Conservation (phyloP, 441 rosid genomes). For the Raphanus hybrid region DNA sequence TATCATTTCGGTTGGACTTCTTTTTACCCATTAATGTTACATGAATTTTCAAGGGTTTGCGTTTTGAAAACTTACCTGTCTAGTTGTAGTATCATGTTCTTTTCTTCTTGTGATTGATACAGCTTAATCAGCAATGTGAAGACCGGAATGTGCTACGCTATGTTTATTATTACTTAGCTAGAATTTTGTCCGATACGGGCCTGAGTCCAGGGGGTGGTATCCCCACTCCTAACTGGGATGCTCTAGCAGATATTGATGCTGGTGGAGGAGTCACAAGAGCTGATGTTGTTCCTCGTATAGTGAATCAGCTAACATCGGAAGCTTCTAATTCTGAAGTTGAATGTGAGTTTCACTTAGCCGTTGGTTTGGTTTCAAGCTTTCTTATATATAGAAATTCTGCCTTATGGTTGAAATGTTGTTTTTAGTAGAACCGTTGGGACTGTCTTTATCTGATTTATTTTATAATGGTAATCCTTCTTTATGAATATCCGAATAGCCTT, state of each 20-base stretch:
- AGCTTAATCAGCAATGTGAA: constrained; percentile 98
- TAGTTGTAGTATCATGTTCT: constrained; percentile 10
- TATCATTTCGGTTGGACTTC: not conserved
- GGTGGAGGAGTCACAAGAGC: constrained; percentile 99
- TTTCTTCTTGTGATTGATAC: constrained; percentile 44
- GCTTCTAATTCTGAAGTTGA: constrained; percentile 78
- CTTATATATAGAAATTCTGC: not conserved
- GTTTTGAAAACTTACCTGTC: constrained; percentile 19
- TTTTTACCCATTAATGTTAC: constrained; percentile 3
- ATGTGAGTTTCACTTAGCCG: constrained; percentile 55
- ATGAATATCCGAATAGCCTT: constrained; percentile 13
- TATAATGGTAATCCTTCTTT: constrained; percentile 12
- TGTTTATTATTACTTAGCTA: constrained; percentile 97
- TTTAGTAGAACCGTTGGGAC: too few relatives aligned
- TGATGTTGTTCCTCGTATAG: constrained; percentile 93
- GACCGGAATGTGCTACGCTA: constrained; percentile 93
- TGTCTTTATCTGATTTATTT: not conserved
- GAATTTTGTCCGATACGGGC: constrained; percentile 93
- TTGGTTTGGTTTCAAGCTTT: constrained; percentile 34
- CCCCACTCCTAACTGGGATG: constrained; percentile 99
- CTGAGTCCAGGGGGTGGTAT: constrained; percentile 97
- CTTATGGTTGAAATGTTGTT: too few relatives aligned
- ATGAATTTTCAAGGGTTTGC: constrained; percentile 22
- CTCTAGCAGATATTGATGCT: constrained; percentile 97
- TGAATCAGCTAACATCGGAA: constrained; percentile 77